Base-by-base conservation (phyloP, 306 rosid genomes). In the Castanospermum australe region DNA sequence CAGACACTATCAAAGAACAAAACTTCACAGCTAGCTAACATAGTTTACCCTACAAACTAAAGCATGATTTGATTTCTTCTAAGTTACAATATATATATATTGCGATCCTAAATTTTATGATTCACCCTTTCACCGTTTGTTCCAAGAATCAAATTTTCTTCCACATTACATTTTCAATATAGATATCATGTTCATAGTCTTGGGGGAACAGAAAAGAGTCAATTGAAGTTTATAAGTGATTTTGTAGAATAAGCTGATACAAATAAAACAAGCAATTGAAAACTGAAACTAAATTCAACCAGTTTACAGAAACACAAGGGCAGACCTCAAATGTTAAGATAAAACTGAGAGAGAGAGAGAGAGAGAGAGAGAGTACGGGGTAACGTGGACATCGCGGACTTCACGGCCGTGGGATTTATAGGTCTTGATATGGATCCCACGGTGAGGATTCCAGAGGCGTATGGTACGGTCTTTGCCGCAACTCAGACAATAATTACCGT, bases 391-490 rank as follows among this genome's bases (percentile, higher is more conserved):
- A 52, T 94, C 97, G 15, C 92, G 86, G 39, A 92, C 98, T 86
- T 91, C 98, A 48, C 99, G 96, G 81, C 87, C 96, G 7, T 95
- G 98, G 17, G 98, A 86, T 80, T 95, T 93, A 81, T 95, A 95
- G 85, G 99, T 91, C 79, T 88, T 95, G 81, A 95, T 89, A 84
- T 89, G 99, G 75, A 92, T 86, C 1, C 98, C 98, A 60, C 91
- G 96, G 89, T 95, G 96, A 32, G 98, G 98, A 89, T 93, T 95
- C 99, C 94, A 95, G 77, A 93, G 94, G 72, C 98, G 90, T 56
- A 93, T 91, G 75, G 97, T 93, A 63, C 99, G 96, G 79, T 95
- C 99, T 70, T 93, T 95, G 80, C 98, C 94, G 81, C 88, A 80
- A 68, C 96, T 92, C 10, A 93, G 90, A 85, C 90, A 82, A 79